These are phyloP conservation scores for Neoboletus subvelutipes DNA, from an alignment of 768 basidiomycete genomes.

Conservation along the genomic window DNA sequence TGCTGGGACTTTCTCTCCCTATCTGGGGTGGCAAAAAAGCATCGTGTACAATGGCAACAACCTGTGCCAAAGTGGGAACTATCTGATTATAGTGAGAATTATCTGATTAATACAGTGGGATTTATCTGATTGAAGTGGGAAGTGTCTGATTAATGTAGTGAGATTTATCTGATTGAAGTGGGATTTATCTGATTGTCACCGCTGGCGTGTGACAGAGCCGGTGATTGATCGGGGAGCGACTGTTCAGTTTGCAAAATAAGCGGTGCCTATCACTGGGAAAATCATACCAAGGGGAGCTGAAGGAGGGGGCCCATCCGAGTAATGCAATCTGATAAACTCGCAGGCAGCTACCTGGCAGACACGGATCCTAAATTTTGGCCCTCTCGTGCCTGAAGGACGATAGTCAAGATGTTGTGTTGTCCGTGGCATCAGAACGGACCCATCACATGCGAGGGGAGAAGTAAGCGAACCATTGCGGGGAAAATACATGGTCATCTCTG, in stretches of 20 bases:
- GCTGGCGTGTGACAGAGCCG: background rate
- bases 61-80: background rate
- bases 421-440: background rate
- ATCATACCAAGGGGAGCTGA: background rate
- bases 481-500: background rate
- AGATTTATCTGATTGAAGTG: background rate
- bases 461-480: background rate
- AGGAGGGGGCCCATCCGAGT: background rate
- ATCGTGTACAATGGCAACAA: background rate
- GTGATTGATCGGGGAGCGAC: background rate
- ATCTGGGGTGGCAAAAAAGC: background rate
- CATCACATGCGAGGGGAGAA: background rate
- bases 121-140: background rate
- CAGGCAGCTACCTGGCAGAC: background rate
- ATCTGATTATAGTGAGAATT: background rate
- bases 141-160: background rate
- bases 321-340: background rate
- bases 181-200: background rate
- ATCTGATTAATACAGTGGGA: background rate
- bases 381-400: conserved; percentile 5
- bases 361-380: background rate
- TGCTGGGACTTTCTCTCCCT: too few species aligned
- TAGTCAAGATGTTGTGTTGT: conserved; percentile 3
- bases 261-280: background rate
- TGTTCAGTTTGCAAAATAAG: background rate